Percentiles rank a stretch among this genome's conserved stretches.
phyloP scores from a whole-genome alignment of 345 rosid species.

The Bruguiera sexangula region DNA sequence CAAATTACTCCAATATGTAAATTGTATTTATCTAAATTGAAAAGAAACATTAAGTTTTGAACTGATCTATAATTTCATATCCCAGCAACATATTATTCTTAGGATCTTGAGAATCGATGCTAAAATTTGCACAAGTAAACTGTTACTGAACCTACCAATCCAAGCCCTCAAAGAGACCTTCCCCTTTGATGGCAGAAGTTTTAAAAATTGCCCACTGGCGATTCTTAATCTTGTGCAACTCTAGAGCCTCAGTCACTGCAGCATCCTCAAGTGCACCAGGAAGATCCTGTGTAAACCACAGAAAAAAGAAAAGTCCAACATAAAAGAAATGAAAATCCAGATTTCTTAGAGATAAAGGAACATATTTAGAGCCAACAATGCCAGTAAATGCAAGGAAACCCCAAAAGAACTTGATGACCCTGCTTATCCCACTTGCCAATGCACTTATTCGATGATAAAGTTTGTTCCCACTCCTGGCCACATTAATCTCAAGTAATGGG shows the following conservation, averaged over 20 bases:
- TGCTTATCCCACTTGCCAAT: not conserved
- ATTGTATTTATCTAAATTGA: no score
- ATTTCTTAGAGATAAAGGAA: not conserved
- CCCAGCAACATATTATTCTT: no score
- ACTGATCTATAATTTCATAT: no score
- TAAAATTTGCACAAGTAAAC: no score
- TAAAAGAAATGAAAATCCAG: conserved; percentile 1
- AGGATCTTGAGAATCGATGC: not conserved
- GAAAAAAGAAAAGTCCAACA: not conserved
- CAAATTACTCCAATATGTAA: no score
- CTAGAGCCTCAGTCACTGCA: conserved; percentile 27
- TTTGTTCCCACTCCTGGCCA: not conserved
- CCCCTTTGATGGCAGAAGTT: conserved; percentile 26
- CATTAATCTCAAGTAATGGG: not conserved
- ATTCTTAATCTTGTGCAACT: conserved; percentile 26
- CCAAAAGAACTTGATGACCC: not conserved
- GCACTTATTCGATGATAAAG: not conserved
- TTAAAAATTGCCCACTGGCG: conserved; percentile 32
- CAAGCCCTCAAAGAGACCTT: conserved; percentile 27
- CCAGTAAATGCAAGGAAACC: not conserved
- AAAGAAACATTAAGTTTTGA: no score
- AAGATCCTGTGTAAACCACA: conserved; percentile 7
- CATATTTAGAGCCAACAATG: not conserved
- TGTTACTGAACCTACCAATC: conserved; percentile 21
- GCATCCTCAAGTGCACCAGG: conserved; percentile 28